These are phyloP conservation scores for Pythium aquatile DNA, from an alignment of 352 stramenopile species.

Conservation along the genomic window DNA sequence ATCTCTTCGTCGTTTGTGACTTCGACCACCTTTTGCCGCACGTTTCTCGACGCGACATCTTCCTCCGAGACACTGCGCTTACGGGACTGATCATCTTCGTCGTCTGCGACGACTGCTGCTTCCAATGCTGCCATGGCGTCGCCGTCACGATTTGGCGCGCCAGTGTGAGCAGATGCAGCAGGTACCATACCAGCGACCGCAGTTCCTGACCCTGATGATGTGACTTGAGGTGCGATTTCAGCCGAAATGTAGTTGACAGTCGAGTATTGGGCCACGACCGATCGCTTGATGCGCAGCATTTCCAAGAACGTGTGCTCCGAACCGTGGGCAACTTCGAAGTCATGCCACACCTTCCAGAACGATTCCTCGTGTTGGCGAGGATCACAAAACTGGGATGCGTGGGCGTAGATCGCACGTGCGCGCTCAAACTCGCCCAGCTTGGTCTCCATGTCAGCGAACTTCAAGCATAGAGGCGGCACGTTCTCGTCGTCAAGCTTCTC, in stretches of 20 bases:
- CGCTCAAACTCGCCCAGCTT: conserved; percentile 97
- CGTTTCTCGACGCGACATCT: conserved; percentile 63
- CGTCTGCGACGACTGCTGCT: conserved; percentile 42
- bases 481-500: conserved; percentile 90
- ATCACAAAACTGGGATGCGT: conserved; percentile 98
- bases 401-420: conserved; percentile 93
- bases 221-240: conserved; percentile 67
- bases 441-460: conserved; percentile 96
- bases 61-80: conserved; percentile 68
- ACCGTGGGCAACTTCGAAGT: conserved; percentile 95
- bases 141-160: conserved; percentile 35
- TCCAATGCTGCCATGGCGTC: conserved; percentile 91
- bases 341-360: conserved; percentile 97
- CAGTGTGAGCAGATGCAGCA: conserved; percentile 38
- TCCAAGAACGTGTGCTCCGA: conserved; percentile 98
- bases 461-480: conserved; percentile 91
- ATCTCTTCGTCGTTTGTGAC: conserved; percentile 91
- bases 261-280: conserved; percentile 95
- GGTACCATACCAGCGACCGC: conserved; percentile 53
- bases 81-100: conserved; percentile 31
- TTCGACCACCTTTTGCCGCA: conserved; percentile 79
- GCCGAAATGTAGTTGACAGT: conserved; percentile 97
- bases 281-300: conserved; percentile 98
- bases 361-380: conserved; percentile 89
- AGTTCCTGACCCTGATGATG: conserved; percentile 17